Percentiles rank a stretch among this genome's conserved stretches.
Conservation (phyloP, 2,329 filamentous ascomycete genomes). For the Cyanodermella asteris region DNA sequence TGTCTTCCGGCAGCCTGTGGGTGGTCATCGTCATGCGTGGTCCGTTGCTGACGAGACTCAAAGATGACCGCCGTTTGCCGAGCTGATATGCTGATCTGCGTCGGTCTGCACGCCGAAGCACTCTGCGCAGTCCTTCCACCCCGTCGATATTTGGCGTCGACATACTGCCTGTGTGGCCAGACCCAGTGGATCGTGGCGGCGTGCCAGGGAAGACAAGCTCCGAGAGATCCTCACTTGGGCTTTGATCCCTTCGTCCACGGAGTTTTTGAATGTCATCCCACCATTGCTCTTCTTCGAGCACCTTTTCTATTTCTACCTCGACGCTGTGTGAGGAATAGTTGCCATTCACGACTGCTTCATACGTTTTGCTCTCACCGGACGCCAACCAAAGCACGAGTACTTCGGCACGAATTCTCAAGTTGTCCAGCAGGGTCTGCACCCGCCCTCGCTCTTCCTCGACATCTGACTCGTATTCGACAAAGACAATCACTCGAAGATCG, state of each 20-base stretch:
- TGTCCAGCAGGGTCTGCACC: conserved; percentile 53
- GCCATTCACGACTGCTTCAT: conserved; percentile 61
- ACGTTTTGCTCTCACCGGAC: conserved; percentile 47
- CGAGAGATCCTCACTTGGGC: conserved; percentile 20
- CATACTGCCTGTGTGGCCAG: too few relatives aligned
- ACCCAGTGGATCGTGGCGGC: too few relatives aligned
- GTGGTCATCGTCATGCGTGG: too few relatives aligned
- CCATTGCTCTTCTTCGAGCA: conserved; percentile 54
- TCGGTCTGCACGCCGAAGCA: too few relatives aligned
- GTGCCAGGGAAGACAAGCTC: too few relatives aligned
- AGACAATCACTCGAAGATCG: conserved; percentile 55
- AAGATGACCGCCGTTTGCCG: too few relatives aligned
- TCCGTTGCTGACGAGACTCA: too few relatives aligned
- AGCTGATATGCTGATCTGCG: too few relatives aligned
- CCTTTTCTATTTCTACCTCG: conserved; percentile 39
- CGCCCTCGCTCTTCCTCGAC: conserved; percentile 56
- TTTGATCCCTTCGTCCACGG: conserved; percentile 13
- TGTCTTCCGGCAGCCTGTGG: too few relatives aligned
- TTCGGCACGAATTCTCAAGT: conserved; percentile 59
- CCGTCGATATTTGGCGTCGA: too few relatives aligned
- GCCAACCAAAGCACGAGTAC: conserved; percentile 67
- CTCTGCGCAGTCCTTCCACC: too few relatives aligned
- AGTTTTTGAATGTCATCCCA: conserved; percentile 51
- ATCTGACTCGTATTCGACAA: conserved; percentile 73
- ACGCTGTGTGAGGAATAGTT: conserved; percentile 26